Evolutionary conservation across 78 protist species (phyloP).

Genomic region (Diacronema lutheri): DNA sequence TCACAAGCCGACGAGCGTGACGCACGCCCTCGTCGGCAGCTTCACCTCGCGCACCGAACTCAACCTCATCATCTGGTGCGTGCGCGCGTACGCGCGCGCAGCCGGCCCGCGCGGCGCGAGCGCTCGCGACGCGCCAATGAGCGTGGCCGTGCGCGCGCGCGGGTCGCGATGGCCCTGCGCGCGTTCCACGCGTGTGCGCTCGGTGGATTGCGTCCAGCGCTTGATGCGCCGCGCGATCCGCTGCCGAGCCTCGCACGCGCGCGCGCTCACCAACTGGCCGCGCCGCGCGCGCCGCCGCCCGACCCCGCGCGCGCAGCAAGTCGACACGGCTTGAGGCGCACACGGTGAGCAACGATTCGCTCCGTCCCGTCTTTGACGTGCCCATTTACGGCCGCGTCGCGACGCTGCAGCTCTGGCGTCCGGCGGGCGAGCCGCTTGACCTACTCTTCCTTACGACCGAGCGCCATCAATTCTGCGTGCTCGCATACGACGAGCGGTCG

Average conservation of each 20-base stretch:
- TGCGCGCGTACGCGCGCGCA: too few relatives aligned
- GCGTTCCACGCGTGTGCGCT: too few relatives aligned
- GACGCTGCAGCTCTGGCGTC: constrained; percentile 33
- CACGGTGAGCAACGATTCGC: constrained; percentile 53
- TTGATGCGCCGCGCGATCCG: too few relatives aligned
- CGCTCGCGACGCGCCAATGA: too few relatives aligned
- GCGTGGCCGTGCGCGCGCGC: too few relatives aligned
- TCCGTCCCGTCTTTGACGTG: constrained; percentile 63
- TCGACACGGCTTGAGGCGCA: constrained; percentile 65
- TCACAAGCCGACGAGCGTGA: constrained; percentile 73
- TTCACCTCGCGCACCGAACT: constrained; percentile 66
- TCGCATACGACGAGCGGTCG: constrained; percentile 43
- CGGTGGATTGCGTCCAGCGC: too few relatives aligned
- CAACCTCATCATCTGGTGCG: constrained; percentile 62
- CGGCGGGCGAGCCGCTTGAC: constrained; percentile 25
- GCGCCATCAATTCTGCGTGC: constrained; percentile 54
- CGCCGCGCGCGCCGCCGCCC: background rate
- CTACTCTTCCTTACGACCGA: constrained; percentile 63
- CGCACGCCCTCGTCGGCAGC: constrained; percentile 52
- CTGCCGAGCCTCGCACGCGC: too few relatives aligned
- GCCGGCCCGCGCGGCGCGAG: background rate
- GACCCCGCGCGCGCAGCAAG: constrained; percentile 30
- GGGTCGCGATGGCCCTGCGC: too few relatives aligned
- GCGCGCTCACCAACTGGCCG: too few relatives aligned
- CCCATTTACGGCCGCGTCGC: constrained; percentile 70